Evolutionary conservation across 208 protist species (phyloP), one percentile per base, ranked within the genome.

Genomic region (Acanthamoeba culbertsoni): DNA sequence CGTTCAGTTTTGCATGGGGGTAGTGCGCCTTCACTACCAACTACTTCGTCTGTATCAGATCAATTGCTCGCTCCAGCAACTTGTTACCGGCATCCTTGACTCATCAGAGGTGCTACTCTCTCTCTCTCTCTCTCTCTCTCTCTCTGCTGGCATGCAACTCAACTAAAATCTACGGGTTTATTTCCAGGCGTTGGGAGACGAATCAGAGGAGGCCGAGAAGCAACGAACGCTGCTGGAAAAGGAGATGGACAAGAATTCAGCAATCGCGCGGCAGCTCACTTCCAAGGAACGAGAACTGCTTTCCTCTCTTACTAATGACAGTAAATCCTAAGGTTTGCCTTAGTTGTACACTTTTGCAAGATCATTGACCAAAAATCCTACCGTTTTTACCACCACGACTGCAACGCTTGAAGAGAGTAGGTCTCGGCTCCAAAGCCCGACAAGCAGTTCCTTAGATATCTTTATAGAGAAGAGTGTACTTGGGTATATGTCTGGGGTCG

Each of bases 391-490:
- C n/a, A n/a, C n/a, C n/a, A n/a, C n/a, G n/a, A n/a, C n/a, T n/a
- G n/a, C n/a, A n/a, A n/a, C n/a, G n/a, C n/a, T n/a, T n/a, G n/a
- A n/a, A n/a, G n/a, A n/a, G n/a, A n/a, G n/a, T n/a, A n/a, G n/a
- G n/a, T n/a, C n/a, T n/a, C n/a, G n/a, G n/a, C n/a, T n/a, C n/a
- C n/a, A n/a, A n/a, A n/a, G n/a, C n/a, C n/a, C n/a, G n/a, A n/a
- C n/a, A n/a, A n/a, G n/a, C n/a, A n/a, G n/a, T n/a, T n/a, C n/a
- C 4, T 93, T 45, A 94, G 63, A 93, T 93, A 48, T 63, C 93
- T 8, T 93, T 93, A 55, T 93, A 95, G 75, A 95, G 42, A 28
- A 95, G 89, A 16, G 92, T 43, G 89, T 95, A 95, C 57, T 93
- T 62, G 68, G 93, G 93, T n/a, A 93, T 90, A 37, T 63, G 93